These are phyloP conservation scores for Colletotrichum somersetense DNA, from an alignment of 2,329 filamentous ascomycete species.

Conservation along the genomic window DNA sequence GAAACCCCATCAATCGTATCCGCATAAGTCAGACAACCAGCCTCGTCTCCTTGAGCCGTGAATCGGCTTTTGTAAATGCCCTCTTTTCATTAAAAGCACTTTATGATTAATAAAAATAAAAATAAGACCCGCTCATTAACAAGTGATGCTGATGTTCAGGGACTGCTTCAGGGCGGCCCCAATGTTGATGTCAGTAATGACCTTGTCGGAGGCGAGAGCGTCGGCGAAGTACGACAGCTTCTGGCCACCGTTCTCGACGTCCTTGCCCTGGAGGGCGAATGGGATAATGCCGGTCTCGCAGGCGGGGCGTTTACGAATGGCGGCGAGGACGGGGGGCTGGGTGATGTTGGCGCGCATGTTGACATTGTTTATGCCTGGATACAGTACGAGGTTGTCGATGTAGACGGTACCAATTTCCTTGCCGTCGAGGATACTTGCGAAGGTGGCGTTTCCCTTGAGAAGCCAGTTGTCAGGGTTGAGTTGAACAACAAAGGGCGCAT, in stretches of 20 bases:
- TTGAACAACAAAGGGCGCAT: background rate
- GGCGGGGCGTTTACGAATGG: slow-evolving; percentile 57
- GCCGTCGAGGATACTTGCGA: slow-evolving; percentile 68
- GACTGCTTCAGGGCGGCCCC: slow-evolving; percentile 46
- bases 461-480: slow-evolving; percentile 8
- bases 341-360: slow-evolving; percentile 67
- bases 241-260: slow-evolving; percentile 64
- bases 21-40: background rate
- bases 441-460: slow-evolving; percentile 72
- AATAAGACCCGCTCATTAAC: background rate
- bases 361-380: slow-evolving; percentile 70
- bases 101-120: too few species aligned
- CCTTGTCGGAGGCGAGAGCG: slow-evolving; percentile 64
- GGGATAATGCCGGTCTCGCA: slow-evolving; percentile 69
- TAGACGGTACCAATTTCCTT: slow-evolving; percentile 66
- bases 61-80: background rate
- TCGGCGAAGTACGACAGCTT: slow-evolving; percentile 68
- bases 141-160: slow-evolving; percentile 45
- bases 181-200: slow-evolving; percentile 66
- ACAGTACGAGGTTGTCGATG: slow-evolving; percentile 69
- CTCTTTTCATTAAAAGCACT: background rate
- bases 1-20: slow-evolving; percentile 18
- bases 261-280: slow-evolving; percentile 66
- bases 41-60: background rate
- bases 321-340: slow-evolving; percentile 61